Percentiles rank a stretch among this genome's conserved stretches.
These are phyloP conservation scores for Globisporangium takayamanum DNA, from an alignment of 352 stramenopile species.

Conservation along the genomic window DNA sequence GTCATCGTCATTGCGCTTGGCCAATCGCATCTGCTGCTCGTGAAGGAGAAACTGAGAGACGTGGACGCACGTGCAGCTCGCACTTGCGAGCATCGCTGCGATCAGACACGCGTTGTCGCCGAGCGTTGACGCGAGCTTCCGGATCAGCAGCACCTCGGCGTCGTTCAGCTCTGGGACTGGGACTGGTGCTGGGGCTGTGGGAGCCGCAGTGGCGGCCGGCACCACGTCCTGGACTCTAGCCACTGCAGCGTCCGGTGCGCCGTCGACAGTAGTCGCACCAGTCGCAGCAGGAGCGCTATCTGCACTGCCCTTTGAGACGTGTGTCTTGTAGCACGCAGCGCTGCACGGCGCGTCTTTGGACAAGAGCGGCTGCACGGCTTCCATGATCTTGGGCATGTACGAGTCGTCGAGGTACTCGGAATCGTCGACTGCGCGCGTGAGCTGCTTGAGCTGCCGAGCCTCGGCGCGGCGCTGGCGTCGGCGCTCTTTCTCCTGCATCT, in stretches of 20 bases:
- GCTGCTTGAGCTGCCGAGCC: conserved; percentile 26
- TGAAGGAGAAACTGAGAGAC: conserved; percentile 24
- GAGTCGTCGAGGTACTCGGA: conserved; percentile 72
- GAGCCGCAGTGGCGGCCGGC: background rate
- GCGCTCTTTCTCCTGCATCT: conserved; percentile 45
- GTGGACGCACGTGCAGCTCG: conserved; percentile 24
- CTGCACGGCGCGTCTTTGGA: conserved; percentile 23
- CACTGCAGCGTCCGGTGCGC: background rate
- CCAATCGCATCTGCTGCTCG: conserved; percentile 4
- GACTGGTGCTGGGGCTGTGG: background rate
- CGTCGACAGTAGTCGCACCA: background rate
- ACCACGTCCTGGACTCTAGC: background rate
- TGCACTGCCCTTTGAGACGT: background rate
- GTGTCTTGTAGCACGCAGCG: conserved; percentile 32
- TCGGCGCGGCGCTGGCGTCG: conserved; percentile 12
- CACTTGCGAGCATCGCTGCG: conserved; percentile 29
- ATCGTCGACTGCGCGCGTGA: conserved; percentile 39
- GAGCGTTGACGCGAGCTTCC: conserved; percentile 36
- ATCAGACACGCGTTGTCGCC: conserved; percentile 41
- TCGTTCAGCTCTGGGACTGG: conserved; percentile 12
- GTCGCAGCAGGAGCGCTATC: background rate
- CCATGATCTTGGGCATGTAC: conserved; percentile 31
- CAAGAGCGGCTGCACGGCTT: conserved; percentile 15
- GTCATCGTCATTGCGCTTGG: background rate
- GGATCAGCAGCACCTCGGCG: conserved; percentile 38